Evolutionary conservation across 208 protist genomes (phyloP).

Genomic region (Strigomonas culicis): DNA sequence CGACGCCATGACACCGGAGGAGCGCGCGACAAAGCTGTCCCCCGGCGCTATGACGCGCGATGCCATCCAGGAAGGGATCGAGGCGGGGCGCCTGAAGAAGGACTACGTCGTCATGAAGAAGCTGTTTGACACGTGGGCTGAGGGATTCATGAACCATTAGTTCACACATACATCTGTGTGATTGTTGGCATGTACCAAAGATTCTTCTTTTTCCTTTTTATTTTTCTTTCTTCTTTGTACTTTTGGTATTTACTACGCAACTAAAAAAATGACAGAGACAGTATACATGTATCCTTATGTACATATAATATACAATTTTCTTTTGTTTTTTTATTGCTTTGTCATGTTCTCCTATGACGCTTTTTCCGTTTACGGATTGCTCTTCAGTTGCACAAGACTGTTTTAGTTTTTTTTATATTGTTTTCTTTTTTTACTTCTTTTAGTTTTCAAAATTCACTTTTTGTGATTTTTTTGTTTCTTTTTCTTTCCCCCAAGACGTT

Average conservation of each 20-base stretch:
- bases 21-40: too few species aligned
- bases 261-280: background rate
- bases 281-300: background rate
- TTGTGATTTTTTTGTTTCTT: too few species aligned
- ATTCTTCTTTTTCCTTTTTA: conserved; percentile 3
- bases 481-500: background rate
- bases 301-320: conserved; percentile 6
- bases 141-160: too few species aligned
- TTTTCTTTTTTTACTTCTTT: background rate
- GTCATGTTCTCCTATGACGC: background rate
- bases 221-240: background rate
- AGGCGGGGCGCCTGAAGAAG: too few species aligned
- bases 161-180: too few species aligned
- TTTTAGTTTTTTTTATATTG: background rate
- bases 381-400: background rate
- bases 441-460: background rate
- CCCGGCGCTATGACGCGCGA: too few species aligned
- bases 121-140: too few species aligned
- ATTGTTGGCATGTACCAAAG: too few species aligned
- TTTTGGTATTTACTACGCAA: background rate
- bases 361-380: background rate
- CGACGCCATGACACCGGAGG: too few species aligned
- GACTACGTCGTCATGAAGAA: too few species aligned
- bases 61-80: too few species aligned
- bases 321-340: conserved; percentile 7